Evolutionary conservation across 306 rosid genomes (phyloP).

Genomic region (Ceratonia siliqua): DNA sequence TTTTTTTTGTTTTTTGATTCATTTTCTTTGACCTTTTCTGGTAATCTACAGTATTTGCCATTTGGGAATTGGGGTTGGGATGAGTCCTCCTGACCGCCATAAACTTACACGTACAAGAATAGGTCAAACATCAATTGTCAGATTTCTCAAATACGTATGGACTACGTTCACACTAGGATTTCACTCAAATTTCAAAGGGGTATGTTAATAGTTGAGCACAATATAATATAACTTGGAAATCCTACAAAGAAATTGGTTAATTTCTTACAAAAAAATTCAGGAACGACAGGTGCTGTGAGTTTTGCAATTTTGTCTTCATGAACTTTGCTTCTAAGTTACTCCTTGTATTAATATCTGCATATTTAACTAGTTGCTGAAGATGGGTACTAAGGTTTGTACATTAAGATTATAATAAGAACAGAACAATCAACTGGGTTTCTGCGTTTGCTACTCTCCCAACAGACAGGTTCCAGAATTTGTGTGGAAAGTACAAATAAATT

Average conservation of each 20-base stretch:
- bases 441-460: neutral
- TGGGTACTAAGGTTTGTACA: neutral
- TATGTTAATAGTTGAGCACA: too few relatives aligned
- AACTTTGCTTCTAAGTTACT: neutral
- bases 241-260: too few relatives aligned
- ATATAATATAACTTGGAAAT: too few relatives aligned
- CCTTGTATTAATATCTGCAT: neutral
- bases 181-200: neutral
- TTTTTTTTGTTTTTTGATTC: neutral
- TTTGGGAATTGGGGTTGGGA: neutral
- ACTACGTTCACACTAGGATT: neutral
- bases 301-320: neutral
- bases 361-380: neutral
- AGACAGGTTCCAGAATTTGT: neutral
- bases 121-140: neutral
- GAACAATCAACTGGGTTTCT: neutral
- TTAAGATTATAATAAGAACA: neutral
- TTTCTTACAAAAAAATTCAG: neutral
- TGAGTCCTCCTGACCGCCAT: neutral
- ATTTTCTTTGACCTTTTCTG: conserved; percentile 27
- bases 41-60: neutral
- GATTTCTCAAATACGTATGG: neutral
- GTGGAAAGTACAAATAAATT: neutral
- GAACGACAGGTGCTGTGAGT: neutral
- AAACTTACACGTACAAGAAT: neutral